Evolutionary conservation across 805 yeast species (phyloP), one percentile per base, ranked within the genome.

Genomic region (Yarrowia sp.): DNA sequence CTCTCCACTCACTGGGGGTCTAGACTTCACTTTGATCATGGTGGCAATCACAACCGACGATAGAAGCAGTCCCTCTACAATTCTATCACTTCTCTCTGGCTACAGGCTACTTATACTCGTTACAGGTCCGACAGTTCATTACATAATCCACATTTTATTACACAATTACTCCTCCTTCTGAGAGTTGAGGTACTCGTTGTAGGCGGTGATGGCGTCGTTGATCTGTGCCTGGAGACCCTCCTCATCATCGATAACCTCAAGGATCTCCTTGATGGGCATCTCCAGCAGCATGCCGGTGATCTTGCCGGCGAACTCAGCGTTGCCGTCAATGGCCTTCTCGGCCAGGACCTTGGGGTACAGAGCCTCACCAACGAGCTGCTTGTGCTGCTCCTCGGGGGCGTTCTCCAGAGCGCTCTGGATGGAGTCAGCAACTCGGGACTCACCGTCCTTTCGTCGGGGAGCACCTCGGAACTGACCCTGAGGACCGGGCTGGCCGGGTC

Each of bases 231-330:
- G 88, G 84, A 95, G 91, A 75, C 89, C 86, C 75, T 87, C 92
- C 73, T 92, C 97, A 79, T 93, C 95, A 78, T 91, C 96, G 80
- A 92, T 87, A 80, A 94, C 85, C 71, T 90, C 89, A 77, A 93
- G 82, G 76, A 95, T 90, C 83, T 94, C 97, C 77, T 87, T 87
- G 82, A 90, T 91, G 78, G 92, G 96, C 87, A 94, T 88, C 79
- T 93, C 97, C 78, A 95, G 87, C 84, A 95, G 87, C 98, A 95
- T 95, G 84, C 98, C 98, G 74, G 99, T 95, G 80, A 95, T 91
- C 85, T 93, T 94, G 83, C 97, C 97, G 74, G 98, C 98, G 77
- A 97, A 92, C 82, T 92, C 97, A 70, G 89, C 90, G 43, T 65
- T 65, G 50, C 61, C 61, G 78, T 92, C 97, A 75, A 88, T 87